Evolutionary conservation across 75 land plant genomes (phyloP), one percentile per base, ranked within the genome.

Genomic region (Ceratopteris richardii): DNA sequence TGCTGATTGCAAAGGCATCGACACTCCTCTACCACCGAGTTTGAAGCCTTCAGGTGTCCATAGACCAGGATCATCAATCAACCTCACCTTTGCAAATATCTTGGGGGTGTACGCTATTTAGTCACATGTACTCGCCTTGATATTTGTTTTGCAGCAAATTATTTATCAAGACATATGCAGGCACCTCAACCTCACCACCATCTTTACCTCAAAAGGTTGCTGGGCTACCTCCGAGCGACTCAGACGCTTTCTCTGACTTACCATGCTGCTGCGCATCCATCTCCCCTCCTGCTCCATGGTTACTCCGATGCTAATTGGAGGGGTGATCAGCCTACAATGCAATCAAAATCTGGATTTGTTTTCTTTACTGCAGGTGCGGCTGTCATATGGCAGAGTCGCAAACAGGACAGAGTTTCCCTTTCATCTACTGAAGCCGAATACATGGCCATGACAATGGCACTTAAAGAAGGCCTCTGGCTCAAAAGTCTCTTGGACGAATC

Each of bases 301-400:
- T 67, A 77, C 21, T 58, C 51, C 47, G 71, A 78, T 73, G 77
- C 60, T 43, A 69, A 78, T 29, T 68, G 60, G 44, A 77, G 53
- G 17, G 76, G 65, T 29, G 67, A 68, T 61, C 65, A 64, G 51
- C 61, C 67, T 37, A 68, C 68, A 0, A 21, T 56, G 25, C 21
- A 70, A 6, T 72, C 80, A 39, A 72, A 64, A 14, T 62, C 64
- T 27, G 80, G 80, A 0, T 77, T 67, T 52, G 24, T 56, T 36
- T 24, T 21, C 19, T 29, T 19, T 18, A 28, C 50, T 36, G 14
- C 40, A 29, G 29, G 29, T 28, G 51, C 62, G 17, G 31, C 68
- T 9, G 29, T 71, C n/a, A 47, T 39, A 47, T 57, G 67, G 67
- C 39, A 47, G 28, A 27, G 60, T 22, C 63, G 36, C 14, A 54